These are phyloP conservation scores for Papilionanthe hybrid DNA, from an alignment of 116 monocot species.

Conservation along the genomic window DNA sequence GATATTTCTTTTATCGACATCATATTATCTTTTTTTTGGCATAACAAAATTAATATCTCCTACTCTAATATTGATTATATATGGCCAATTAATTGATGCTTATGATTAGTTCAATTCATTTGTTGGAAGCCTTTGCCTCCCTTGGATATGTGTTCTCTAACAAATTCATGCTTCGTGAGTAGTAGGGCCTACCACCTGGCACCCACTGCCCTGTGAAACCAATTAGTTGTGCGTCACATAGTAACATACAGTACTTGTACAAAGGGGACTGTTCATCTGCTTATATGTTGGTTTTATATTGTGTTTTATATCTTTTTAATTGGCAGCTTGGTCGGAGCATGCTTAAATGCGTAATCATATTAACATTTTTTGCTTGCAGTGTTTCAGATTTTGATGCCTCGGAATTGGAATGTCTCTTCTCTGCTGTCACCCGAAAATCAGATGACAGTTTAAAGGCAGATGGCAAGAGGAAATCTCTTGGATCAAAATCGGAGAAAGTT, in stretches of 20 bases:
- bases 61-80: slow-evolving; percentile 1
- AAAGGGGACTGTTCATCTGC: neutral
- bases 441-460: slow-evolving; percentile 31
- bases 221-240: neutral
- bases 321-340: neutral
- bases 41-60: neutral
- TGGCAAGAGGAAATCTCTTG: slow-evolving; percentile 41
- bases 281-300: neutral
- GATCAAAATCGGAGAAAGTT: slow-evolving; percentile 63
- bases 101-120: neutral
- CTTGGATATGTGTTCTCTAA: neutral
- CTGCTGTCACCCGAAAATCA: slow-evolving; percentile 42
- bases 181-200: neutral
- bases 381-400: slow-evolving; percentile 59
- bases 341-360: neutral
- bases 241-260: neutral
- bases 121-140: neutral
- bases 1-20: neutral
- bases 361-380: slow-evolving; percentile 20
- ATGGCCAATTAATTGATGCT: neutral
- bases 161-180: neutral
- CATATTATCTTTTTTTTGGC: neutral
- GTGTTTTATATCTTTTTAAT: neutral
- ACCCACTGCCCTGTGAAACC: neutral
- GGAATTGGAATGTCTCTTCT: slow-evolving; percentile 59